Conservation (phyloP, 306 rosid genomes). For the Rubus idaeus region DNA sequence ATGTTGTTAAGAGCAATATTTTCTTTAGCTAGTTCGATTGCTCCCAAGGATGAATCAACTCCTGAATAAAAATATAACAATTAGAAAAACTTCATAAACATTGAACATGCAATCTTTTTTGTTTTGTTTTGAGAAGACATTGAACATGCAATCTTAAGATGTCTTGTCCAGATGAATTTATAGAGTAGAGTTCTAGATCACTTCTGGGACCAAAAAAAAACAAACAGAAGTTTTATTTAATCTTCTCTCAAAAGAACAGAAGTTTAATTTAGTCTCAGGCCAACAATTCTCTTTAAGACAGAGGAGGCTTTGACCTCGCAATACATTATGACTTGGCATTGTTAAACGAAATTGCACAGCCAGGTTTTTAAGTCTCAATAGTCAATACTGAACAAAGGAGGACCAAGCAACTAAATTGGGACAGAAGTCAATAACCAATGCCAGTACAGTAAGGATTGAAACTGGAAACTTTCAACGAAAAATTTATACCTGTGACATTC, state of each 20-base stretch:
- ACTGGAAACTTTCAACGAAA: background rate
- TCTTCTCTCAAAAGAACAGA: background rate
- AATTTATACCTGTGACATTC: slow-evolving; percentile 68
- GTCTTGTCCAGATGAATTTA: background rate
- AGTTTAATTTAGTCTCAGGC: background rate
- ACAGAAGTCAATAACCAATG: background rate
- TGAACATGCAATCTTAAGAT: slow-evolving; percentile 16
- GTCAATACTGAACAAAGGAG: background rate
- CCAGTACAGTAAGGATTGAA: background rate
- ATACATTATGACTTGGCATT: background rate
- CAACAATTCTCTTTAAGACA: background rate
- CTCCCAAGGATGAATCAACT: slow-evolving; percentile 72
- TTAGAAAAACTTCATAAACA: slow-evolving; percentile 11
- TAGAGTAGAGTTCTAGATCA: background rate
- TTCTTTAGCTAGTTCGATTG: slow-evolving; percentile 85
- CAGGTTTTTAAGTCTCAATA: background rate
- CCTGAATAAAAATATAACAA: slow-evolving; percentile 44
- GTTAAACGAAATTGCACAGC: background rate
- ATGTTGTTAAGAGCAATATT: slow-evolving; percentile 67
- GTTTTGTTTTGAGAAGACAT: too few species aligned
- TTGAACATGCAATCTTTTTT: slow-evolving; percentile 18
- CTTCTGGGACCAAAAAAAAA: background rate
- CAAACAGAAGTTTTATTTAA: background rate
- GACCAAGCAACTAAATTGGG: slow-evolving; percentile 11
- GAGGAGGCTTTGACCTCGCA: background rate